These are phyloP conservation scores for Sisymbrium irio DNA, from an alignment of 345 rosid genomes.

Conservation along the genomic window DNA sequence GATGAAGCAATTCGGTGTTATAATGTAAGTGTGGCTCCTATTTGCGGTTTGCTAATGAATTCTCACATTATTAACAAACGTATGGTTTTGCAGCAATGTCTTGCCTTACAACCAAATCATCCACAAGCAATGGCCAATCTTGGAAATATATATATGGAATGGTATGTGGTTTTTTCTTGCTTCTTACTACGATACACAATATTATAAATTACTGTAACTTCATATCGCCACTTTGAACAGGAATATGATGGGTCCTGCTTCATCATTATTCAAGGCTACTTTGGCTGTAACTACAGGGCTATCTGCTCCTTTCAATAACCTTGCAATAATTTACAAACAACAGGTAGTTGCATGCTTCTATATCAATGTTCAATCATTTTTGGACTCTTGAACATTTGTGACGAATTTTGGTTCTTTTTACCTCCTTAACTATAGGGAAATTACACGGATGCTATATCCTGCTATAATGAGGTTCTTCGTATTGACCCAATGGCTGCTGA, in stretches of 20 bases:
- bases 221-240: conserved; percentile 40
- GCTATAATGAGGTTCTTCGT: conserved; percentile 95
- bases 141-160: conserved; percentile 97
- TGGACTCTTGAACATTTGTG: background rate
- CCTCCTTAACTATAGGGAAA: conserved; percentile 66
- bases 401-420: conserved; percentile 1
- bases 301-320: conserved; percentile 95
- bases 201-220: background rate
- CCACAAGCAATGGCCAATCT: conserved; percentile 98
- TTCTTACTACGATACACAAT: background rate
- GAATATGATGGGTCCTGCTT: conserved; percentile 83
- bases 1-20: conserved; percentile 97
- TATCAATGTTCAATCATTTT: conserved; percentile 1
- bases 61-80: conserved; percentile 17
- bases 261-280: conserved; percentile 84
- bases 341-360: conserved; percentile 52
- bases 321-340: conserved; percentile 95
- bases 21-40: conserved; percentile 48
- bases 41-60: conserved; percentile 16
- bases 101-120: conserved; percentile 79
- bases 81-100: conserved; percentile 77
- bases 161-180: conserved; percentile 45
- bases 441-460: conserved; percentile 88
- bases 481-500: conserved; percentile 98
- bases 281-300: conserved; percentile 87